Conservation (phyloP, 495 filamentous ascomycete species). For the Aspergillus bertholletiae region DNA sequence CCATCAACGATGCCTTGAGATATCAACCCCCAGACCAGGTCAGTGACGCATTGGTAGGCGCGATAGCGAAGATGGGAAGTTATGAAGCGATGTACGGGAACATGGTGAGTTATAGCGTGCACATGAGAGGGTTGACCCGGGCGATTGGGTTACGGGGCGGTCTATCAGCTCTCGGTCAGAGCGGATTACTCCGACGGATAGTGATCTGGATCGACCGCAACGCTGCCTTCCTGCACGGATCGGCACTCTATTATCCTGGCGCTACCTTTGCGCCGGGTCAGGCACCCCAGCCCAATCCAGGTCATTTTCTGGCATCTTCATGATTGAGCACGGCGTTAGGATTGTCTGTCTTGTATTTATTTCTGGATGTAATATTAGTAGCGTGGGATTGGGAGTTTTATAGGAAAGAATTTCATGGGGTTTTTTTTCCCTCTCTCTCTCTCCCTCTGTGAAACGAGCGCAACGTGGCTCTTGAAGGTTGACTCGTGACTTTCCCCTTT, state of each 20-base stretch:
- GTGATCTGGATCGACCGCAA: slow-evolving; percentile 45
- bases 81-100: slow-evolving; percentile 46
- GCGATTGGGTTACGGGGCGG: slow-evolving; percentile 36
- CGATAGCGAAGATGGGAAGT: slow-evolving; percentile 47
- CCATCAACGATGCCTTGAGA: slow-evolving; percentile 31
- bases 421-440: background rate
- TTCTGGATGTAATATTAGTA: background rate
- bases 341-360: background rate
- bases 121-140: slow-evolving; percentile 35
- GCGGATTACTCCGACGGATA: slow-evolving; percentile 37
- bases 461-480: background rate
- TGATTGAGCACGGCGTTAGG: background rate
- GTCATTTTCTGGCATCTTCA: slow-evolving; percentile 25
- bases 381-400: background rate
- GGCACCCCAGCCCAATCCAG: slow-evolving; percentile 23
- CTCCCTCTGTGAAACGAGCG: too few species aligned
- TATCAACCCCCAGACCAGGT: slow-evolving; percentile 5
- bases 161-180: slow-evolving; percentile 30
- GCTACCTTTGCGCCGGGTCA: slow-evolving; percentile 19
- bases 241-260: slow-evolving; percentile 21
- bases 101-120: slow-evolving; percentile 28
- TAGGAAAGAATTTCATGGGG: background rate
- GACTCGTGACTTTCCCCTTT: background rate
- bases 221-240: slow-evolving; percentile 32
- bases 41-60: slow-evolving; percentile 36